These are phyloP conservation scores for Imleria badia DNA, from an alignment of 768 basidiomycete species.

Conservation along the genomic window DNA sequence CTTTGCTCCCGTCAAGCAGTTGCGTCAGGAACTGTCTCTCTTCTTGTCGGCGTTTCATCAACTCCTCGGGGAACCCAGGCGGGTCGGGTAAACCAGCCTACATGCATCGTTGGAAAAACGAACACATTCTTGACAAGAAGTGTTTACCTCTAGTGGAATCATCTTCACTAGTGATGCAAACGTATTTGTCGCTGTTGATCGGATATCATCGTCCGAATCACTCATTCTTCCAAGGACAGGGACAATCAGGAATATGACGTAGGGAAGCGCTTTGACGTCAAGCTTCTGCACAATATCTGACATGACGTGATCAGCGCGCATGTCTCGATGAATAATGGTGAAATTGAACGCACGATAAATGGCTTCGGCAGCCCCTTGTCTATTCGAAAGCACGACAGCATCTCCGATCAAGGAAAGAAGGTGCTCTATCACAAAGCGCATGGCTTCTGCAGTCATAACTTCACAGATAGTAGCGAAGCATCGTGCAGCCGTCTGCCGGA, in stretches of 20 bases:
- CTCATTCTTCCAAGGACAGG: constrained; percentile 98
- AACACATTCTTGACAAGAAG: neutral
- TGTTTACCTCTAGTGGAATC: constrained; percentile 89
- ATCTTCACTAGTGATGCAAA: constrained; percentile 98
- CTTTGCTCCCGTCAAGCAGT: constrained; percentile 92
- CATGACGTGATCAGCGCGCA: constrained; percentile 11
- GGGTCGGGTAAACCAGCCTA: constrained; percentile 98
- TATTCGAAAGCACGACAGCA: constrained; percentile 64
- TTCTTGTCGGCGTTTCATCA: constrained; percentile 79
- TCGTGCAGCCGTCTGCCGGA: constrained; percentile 83
- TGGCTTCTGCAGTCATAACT: constrained; percentile 80
- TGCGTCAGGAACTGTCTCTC: constrained; percentile 93
- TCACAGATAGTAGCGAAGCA: constrained; percentile 88
- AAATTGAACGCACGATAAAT: constrained; percentile 75
- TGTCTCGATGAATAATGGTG: neutral
- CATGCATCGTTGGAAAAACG: neutral
- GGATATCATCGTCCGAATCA: constrained; percentile 87
- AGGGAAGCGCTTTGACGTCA: constrained; percentile 93
- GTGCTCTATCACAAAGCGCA: constrained; percentile 86
- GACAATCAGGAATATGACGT: constrained; percentile 95
- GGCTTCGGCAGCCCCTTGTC: constrained; percentile 89
- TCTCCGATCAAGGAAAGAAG: constrained; percentile 84
- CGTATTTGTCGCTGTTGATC: constrained; percentile 93
- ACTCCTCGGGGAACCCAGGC: constrained; percentile 83
- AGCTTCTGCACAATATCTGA: constrained; percentile 88